Percentiles rank a stretch among this genome's conserved stretches.
phyloP scores from a whole-genome alignment of 192 early-diverging fungal genomes.

The Coemansia umbellata region DNA sequence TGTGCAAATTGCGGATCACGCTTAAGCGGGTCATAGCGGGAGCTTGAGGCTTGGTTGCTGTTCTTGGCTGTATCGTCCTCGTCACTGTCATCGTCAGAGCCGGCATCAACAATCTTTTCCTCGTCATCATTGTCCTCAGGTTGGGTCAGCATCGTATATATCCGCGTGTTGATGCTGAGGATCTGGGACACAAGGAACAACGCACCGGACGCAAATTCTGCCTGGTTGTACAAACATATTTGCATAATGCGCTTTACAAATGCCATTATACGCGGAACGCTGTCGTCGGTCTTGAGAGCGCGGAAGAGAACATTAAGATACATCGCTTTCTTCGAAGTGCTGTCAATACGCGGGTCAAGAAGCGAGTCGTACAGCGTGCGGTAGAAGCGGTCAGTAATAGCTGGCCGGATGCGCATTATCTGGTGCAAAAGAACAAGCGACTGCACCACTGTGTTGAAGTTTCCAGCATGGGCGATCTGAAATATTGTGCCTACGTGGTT shows the following conservation, averaged over 20 bases:
- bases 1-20: slow-evolving; percentile 81
- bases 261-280: slow-evolving; percentile 64
- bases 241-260: slow-evolving; percentile 93
- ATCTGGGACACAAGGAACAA: slow-evolving; percentile 82
- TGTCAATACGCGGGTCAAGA: slow-evolving; percentile 71
- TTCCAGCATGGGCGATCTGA: slow-evolving; percentile 81
- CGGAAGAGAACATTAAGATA: slow-evolving; percentile 90
- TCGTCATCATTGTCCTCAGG: slow-evolving; percentile 41
- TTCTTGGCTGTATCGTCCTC: slow-evolving; percentile 16
- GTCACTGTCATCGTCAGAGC: slow-evolving; percentile 9
- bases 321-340: slow-evolving; percentile 84
- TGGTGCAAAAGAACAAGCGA: slow-evolving; percentile 87
- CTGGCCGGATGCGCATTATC: slow-evolving; percentile 35
- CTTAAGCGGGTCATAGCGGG: slow-evolving; percentile 75
- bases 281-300: slow-evolving; percentile 72
- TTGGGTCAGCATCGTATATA: slow-evolving; percentile 52
- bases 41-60: not conserved
- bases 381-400: slow-evolving; percentile 83
- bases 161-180: slow-evolving; percentile 53
- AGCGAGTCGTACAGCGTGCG: slow-evolving; percentile 86
- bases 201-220: slow-evolving; percentile 80
- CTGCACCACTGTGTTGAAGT: slow-evolving; percentile 92
- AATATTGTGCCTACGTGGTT: slow-evolving; percentile 87
- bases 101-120: slow-evolving; percentile 3
- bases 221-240: slow-evolving; percentile 62